phyloP scores from a whole-genome alignment of 805 yeast species.

The Wickerhamiella shivajii region DNA sequence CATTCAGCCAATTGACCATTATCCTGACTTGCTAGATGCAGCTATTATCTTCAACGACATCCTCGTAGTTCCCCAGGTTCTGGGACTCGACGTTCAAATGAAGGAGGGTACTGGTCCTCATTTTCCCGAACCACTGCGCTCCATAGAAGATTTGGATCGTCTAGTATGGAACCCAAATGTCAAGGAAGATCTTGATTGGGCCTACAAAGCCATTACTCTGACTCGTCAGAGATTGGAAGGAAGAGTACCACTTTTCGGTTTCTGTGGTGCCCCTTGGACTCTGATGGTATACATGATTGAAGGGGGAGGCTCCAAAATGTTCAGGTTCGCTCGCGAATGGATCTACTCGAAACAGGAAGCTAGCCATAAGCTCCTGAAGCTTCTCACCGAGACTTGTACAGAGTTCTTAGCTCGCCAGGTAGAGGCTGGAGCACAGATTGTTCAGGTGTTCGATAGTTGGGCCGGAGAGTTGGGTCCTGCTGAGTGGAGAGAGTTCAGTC shows the following conservation, averaged over 20 bases:
- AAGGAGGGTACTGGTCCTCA: conserved; percentile 89
- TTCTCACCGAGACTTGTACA: conserved; percentile 72
- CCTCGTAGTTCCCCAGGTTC: conserved; percentile 91
- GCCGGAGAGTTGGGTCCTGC: conserved; percentile 90
- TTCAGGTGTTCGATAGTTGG: conserved; percentile 95
- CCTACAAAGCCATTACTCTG: conserved; percentile 78
- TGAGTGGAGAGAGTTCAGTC: conserved; percentile 76
- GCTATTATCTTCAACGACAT: conserved; percentile 95
- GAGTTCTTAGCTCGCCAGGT: conserved; percentile 92
- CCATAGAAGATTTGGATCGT: conserved; percentile 44
- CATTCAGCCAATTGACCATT: conserved; percentile 87
- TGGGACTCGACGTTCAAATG: conserved; percentile 94
- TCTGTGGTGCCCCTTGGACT: conserved; percentile 98
- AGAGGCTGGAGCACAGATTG: conserved; percentile 94
- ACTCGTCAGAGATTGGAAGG: conserved; percentile 82
- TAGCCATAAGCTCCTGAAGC: conserved; percentile 55
- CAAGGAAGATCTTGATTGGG: conserved; percentile 74
- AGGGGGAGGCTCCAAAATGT: conserved; percentile 90
- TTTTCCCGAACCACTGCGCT: conserved; percentile 75
- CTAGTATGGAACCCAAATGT: conserved; percentile 49
- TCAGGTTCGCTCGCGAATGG: conserved; percentile 87
- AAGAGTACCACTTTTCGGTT: conserved; percentile 86
- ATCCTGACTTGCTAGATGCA: conserved; percentile 80
- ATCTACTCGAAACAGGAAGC: conserved; percentile 64
- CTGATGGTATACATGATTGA: conserved; percentile 92